Evolutionary conservation across 495 filamentous ascomycete species (phyloP), one percentile per base, ranked within the genome.

Genomic region (Penicillium samsonianum): DNA sequence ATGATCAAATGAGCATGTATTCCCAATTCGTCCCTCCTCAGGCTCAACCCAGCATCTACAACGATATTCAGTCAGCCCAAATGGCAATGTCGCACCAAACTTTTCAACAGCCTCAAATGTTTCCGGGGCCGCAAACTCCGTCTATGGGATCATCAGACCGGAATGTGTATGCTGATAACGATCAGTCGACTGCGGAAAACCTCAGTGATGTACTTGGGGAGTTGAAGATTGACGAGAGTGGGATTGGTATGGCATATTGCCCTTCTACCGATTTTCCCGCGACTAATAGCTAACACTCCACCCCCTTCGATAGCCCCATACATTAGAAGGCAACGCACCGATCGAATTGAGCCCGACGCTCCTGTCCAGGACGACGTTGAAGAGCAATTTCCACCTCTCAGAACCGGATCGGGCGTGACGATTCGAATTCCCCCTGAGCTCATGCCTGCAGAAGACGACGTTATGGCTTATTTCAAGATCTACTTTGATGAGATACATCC

Each of bases 401-500:
- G 79, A 12, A 79, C 83, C 3, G 84, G 87, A 16, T 82, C 87
- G 22, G 90, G 90, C 35, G 77, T 83, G 11, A 90, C 85, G 50
- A 85, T 98, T 48, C 85, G 90, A 53, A 98, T 99, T 61, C 94
- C 93, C 5, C 90, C 90, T 11, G 92, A 94, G 61, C 82, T 98
- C 61, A 96, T 98, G 92, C 94, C 94, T 6, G 81, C 87, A 11
- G 91, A 96, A 30, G 86, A 90, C 46, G 90, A 89, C 51, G 87
- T 89, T 22, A 75, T 91, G 73, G 79, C 89, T 31, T 95, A 92
- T 68, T 96, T 99, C 71, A 87, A 94, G 38, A 88, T 96, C 41
- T 99, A 91, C 64, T 99, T 99, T 65, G 77, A 80, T 50, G 85
- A 96, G 61, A 90, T 97, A 33, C 94, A 99, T 62, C 93, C 95